Conservation (phyloP, 108 stramenopile species). For the Nitzschia putrida region DNA sequence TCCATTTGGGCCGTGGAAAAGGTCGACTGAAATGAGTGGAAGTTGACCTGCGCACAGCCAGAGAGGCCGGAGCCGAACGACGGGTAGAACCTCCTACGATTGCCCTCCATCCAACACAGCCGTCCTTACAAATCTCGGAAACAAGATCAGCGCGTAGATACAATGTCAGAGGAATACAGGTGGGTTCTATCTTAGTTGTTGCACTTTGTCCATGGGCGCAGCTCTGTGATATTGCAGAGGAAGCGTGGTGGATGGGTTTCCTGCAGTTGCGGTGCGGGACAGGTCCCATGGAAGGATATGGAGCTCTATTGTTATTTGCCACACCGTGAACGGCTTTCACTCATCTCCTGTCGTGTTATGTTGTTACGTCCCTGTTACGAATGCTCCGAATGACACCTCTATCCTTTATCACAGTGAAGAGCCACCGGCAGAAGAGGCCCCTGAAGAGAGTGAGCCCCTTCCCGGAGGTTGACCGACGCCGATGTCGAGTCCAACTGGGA, state of each 20-base stretch:
- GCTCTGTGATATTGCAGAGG: too few relatives aligned
- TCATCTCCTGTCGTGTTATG: too few relatives aligned
- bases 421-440: constrained; percentile 28
- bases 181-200: constrained; percentile 7
- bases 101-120: neutral
- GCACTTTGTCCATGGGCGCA: too few relatives aligned
- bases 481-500: constrained; percentile 93
- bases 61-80: neutral
- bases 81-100: neutral
- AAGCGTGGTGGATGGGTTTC: too few relatives aligned
- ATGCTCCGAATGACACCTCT: too few relatives aligned
- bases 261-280: too few relatives aligned
- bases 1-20: constrained; percentile 14
- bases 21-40: constrained; percentile 24
- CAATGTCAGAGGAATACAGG: constrained; percentile 36
- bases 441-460: constrained; percentile 20
- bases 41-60: neutral
- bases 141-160: neutral
- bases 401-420: constrained; percentile 24
- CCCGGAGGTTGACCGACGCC: constrained; percentile 82
- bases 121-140: too few relatives aligned
- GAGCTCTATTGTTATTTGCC: too few relatives aligned
- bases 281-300: too few relatives aligned
- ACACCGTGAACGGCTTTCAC: too few relatives aligned
- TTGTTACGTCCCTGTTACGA: too few relatives aligned